Evolutionary conservation across 352 stramenopile genomes (phyloP), one percentile per base, ranked within the genome.

Genomic region (Pythium brachiatum): DNA sequence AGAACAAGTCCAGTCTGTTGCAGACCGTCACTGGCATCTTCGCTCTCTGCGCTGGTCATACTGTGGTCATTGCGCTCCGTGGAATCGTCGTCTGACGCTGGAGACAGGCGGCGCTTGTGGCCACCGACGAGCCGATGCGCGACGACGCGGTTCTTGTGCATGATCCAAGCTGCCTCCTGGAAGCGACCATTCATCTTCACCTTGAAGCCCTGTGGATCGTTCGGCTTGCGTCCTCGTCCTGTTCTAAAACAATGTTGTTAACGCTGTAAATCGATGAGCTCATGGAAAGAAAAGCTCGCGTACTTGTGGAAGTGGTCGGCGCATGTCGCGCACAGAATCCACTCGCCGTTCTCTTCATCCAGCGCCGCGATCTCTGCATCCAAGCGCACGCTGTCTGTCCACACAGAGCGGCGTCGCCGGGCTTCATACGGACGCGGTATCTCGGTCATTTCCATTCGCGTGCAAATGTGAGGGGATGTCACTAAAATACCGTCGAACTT

Each of bases 181-280:
- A 86, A 88, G 23, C 60, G 72, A 2, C 78, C 76, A 38, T 89
- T 89, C 80, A 89, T 89, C 51, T 86, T 89, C 15, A 89, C 75
- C 51, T 86, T 89, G 55, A 88, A 89, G 2, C 80, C 80, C 7
- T 77, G 68, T 3, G 76, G 74, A 32, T 87, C 80, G 57, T 88
- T 88, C n/a, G 80, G 80, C 57, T 77, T 79, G 16, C 80, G 72
- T 20, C 80, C 80, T 51, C 73, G 66, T 36, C 62, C 68, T 34
- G 80, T 88, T 32, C 78, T 89, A 26, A n/a, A 16, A 27, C 41
- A 44, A 8, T 5, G 36, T 44, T 3, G 21, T 3, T 18, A 21
- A 2, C 5, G 3, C 15, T 21, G 36, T 13, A 44, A 44, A 44
- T 18, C 15, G 16, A 41, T 18, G 12, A 48, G 41, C 20, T 15